Evolutionary conservation across 129 eudicot species (phyloP), one percentile per base, ranked within the genome.

Genomic region (Ambrosia artemisiifolia): DNA sequence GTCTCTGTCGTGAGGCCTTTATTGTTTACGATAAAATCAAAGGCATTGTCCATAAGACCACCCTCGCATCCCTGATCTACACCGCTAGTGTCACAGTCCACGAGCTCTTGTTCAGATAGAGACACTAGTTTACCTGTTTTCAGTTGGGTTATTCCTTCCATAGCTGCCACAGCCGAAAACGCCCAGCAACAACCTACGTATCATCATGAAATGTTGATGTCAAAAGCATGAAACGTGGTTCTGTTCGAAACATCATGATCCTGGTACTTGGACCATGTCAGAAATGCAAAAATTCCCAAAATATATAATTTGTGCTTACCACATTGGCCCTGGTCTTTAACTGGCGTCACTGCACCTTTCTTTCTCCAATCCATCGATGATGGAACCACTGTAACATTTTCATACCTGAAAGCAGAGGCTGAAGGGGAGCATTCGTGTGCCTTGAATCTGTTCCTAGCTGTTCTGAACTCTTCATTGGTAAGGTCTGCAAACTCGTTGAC

Each of bases 401-500:
- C 61, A 19, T 54, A 54, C 61, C 61, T 54, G 14, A 54, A 54
- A 19, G 1, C 14, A 7, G 12, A 17, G 30, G 30, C 17, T 53
- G 74, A 40, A 0, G 70, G 28, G 54, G 75, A 67, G 75, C 75
- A 59, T 35, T 55, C 80, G 33, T 76, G 75, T 62, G 67, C 73
- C 70, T 19, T 46, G 75, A 76, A 76, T 40, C 79, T 36, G 20
- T 75, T 66, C 55, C 73, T 76, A 47, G 53, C 19, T 60, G 55
- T 62, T 35, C 24, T 77, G 65, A 78, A 78, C 76, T 78, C 81
- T 62, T 78, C 60, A 11, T 78, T 78, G 54, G 81, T 78, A 63
- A 76, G 81, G 70, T 76, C 81, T 17, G 75, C 75, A 49, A 76
- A 76, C 63, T 76, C 75, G 51, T 76, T 76, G 55, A 76, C 81